Evolutionary conservation across 2,329 filamentous ascomycete genomes (phyloP).

Genomic region (Trichoderma lentiforme): DNA sequence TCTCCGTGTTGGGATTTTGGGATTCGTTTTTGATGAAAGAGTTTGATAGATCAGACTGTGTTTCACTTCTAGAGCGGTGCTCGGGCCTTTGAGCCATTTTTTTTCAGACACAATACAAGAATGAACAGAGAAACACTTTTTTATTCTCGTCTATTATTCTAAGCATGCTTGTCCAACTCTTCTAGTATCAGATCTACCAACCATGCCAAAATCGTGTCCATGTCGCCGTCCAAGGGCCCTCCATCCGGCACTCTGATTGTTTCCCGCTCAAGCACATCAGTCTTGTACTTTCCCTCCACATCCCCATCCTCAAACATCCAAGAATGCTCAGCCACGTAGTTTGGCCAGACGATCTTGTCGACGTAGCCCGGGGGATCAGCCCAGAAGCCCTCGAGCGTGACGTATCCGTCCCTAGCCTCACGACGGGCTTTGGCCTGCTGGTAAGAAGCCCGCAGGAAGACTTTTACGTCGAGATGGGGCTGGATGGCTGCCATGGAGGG

Average conservation of each 20-base stretch:
- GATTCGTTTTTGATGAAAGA: background rate
- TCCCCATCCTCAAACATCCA: constrained; percentile 74
- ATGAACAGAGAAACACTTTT: background rate
- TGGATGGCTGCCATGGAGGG: constrained; percentile 53
- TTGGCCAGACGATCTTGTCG: constrained; percentile 92
- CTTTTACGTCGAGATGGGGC: constrained; percentile 64
- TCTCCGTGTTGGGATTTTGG: background rate
- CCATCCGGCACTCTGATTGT: constrained; percentile 49
- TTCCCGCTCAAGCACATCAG: constrained; percentile 41
- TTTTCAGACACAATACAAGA: background rate
- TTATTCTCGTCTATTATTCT: background rate
- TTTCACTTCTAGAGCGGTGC: background rate
- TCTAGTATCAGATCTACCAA: constrained; percentile 60
- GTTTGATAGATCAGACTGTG: background rate
- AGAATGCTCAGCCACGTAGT: constrained; percentile 77
- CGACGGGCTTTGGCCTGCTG: constrained; percentile 61
- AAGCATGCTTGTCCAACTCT: constrained; percentile 35
- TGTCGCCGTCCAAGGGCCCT: constrained; percentile 49
- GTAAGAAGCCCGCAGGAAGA: constrained; percentile 73
- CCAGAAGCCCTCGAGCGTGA: constrained; percentile 89
- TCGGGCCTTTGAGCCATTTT: background rate
- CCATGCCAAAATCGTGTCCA: constrained; percentile 65
- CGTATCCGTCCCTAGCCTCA: constrained; percentile 70
- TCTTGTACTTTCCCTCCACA: constrained; percentile 57
- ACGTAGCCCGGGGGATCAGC: constrained; percentile 91